phyloP scores from a whole-genome alignment of 352 stramenopile species.

The Peronospora destructor region DNA sequence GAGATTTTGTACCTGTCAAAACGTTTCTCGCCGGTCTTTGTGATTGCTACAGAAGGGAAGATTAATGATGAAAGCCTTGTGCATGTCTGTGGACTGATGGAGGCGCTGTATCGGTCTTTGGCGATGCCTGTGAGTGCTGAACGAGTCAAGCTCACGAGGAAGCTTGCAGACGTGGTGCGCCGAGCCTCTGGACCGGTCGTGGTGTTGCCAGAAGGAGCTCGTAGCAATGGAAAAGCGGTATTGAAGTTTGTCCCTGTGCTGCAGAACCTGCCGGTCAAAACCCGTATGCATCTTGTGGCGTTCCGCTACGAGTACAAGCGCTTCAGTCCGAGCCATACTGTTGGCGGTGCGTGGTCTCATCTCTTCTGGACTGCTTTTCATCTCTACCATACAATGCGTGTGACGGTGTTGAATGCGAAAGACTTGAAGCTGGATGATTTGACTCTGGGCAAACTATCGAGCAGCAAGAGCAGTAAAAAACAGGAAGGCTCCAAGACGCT shows the following conservation, averaged over 20 bases:
- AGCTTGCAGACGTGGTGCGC: slow-evolving; percentile 65
- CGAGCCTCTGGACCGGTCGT: slow-evolving; percentile 55
- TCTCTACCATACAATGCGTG: slow-evolving; percentile 56
- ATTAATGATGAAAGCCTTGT: slow-evolving; percentile 48
- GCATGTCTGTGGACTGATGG: slow-evolving; percentile 55
- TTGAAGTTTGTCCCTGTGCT: slow-evolving; percentile 64
- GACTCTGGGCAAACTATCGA: slow-evolving; percentile 16
- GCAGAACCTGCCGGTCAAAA: slow-evolving; percentile 44
- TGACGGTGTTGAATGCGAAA: slow-evolving; percentile 54
- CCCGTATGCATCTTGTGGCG: slow-evolving; percentile 60
- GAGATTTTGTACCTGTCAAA: slow-evolving; percentile 71
- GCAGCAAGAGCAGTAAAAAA: slow-evolving; percentile 23
- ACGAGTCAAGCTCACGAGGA: slow-evolving; percentile 38
- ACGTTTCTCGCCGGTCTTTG: slow-evolving; percentile 76
- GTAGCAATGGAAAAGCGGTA: slow-evolving; percentile 76
- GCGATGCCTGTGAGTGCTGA: slow-evolving; percentile 36
- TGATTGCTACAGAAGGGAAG: slow-evolving; percentile 46
- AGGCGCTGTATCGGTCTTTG: slow-evolving; percentile 57
- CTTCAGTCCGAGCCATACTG: slow-evolving; percentile 69
- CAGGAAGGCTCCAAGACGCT: slow-evolving; percentile 29
- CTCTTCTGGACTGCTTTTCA: slow-evolving; percentile 64
- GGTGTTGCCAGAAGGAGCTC: slow-evolving; percentile 66
- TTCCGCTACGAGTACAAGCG: slow-evolving; percentile 77
- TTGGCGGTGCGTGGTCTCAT: slow-evolving; percentile 46
- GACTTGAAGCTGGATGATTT: slow-evolving; percentile 51